Evolutionary conservation across 2,329 filamentous ascomycete genomes (phyloP).

Genomic region (Cercospora citrullina): DNA sequence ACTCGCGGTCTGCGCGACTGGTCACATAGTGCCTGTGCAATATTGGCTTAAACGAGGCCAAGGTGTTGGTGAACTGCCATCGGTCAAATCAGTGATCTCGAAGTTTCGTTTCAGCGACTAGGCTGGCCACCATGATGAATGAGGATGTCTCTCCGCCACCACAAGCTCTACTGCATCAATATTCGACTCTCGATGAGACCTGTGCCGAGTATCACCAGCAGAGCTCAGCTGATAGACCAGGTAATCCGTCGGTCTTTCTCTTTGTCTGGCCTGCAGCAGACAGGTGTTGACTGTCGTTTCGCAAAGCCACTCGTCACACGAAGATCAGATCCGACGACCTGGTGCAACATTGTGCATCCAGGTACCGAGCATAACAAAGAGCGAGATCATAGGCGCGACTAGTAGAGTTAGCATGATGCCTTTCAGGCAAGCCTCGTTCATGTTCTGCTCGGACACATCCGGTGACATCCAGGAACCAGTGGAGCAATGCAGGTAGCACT

Average conservation of each 20-base stretch:
- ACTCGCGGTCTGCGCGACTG: not conserved
- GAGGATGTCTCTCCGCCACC: not conserved
- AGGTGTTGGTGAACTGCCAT: not conserved
- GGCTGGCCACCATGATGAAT: not conserved
- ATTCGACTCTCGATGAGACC: not conserved
- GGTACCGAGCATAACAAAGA: not conserved
- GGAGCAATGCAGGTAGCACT: conserved; percentile 1
- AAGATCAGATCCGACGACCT: not conserved
- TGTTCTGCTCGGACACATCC: conserved; percentile 1
- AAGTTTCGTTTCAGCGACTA: not conserved
- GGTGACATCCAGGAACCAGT: not conserved
- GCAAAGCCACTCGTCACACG: not conserved
- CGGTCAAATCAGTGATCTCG: not conserved
- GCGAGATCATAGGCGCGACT: not conserved
- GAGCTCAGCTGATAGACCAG: not conserved
- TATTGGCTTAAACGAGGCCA: not conserved
- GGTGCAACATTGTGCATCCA: conserved; percentile 1
- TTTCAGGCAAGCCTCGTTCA: not conserved
- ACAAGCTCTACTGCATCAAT: not conserved
- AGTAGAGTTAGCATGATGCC: not conserved
- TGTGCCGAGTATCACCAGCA: not conserved
- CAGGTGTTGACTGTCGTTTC: not conserved
- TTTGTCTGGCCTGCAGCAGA: not conserved
- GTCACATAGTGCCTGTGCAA: not conserved
- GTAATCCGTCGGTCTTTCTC: not conserved